Conservation (phyloP, 1,284 basidiomycete genomes). For the Apiotrichum siamense region DNA sequence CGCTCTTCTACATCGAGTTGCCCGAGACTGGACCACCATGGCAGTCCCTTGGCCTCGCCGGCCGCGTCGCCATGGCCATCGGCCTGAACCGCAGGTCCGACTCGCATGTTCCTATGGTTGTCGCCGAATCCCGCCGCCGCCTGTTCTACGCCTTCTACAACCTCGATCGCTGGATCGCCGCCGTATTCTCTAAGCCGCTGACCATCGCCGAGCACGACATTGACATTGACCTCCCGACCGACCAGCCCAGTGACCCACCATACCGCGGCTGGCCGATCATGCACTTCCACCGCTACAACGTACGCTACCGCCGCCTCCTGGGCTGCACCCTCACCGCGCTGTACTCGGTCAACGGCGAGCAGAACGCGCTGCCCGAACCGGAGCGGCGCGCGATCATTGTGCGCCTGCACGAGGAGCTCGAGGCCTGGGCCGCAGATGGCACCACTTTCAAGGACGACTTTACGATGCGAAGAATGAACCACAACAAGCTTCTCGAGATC, state of each 20-base stretch:
- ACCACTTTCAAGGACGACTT: conserved; percentile 8
- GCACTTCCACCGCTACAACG: conserved; percentile 17
- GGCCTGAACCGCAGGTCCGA: conserved; percentile 30
- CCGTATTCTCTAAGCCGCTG: conserved; percentile 26
- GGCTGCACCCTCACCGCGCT: conserved; percentile 23
- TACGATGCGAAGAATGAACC: conserved; percentile 18
- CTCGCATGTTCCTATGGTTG: conserved; percentile 4
- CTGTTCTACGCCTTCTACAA: conserved; percentile 36
- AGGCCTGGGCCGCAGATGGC: conserved; percentile 20
- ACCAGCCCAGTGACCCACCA: conserved; percentile 9
- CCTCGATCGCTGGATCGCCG: conserved; percentile 29
- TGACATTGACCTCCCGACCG: conserved; percentile 24
- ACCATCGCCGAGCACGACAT: conserved; percentile 30
- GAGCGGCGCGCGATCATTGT: conserved; percentile 20
- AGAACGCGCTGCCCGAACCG: conserved; percentile 22
- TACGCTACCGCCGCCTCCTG: conserved; percentile 23
- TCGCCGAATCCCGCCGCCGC: conserved; percentile 24
- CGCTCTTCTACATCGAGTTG: conserved; percentile 23
- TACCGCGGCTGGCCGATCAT: conserved; percentile 22
- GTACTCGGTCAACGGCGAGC: conserved; percentile 23
- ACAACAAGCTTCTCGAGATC: conserved; percentile 25
- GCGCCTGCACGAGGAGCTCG: conserved; percentile 19
- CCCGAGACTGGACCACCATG: conserved; percentile 25
- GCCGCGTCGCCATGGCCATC: conserved; percentile 24
- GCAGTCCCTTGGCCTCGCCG: conserved; percentile 29